Conservation (phyloP, 495 filamentous ascomycete species). For the Aspergillus egyptiacus region DNA sequence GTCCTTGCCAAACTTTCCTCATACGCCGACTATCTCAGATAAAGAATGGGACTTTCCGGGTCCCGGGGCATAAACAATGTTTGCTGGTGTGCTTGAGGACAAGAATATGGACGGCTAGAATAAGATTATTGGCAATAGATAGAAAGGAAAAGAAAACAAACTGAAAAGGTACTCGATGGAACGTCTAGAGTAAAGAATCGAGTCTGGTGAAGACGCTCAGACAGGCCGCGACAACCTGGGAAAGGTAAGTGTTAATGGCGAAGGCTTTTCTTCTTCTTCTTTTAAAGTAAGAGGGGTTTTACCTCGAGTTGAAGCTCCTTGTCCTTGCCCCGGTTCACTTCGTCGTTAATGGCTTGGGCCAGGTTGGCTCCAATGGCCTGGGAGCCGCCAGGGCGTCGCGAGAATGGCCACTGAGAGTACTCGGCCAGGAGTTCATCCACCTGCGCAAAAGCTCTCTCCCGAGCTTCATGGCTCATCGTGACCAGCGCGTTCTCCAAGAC, state of each 20-base stretch:
- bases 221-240: constrained; percentile 82
- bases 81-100: neutral
- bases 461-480: constrained; percentile 85
- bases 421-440: constrained; percentile 93
- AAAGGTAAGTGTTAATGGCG: neutral
- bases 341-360: constrained; percentile 80
- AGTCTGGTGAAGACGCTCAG: constrained; percentile 94
- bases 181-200: constrained; percentile 76
- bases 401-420: constrained; percentile 96
- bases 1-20: constrained; percentile 5
- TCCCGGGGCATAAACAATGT: constrained; percentile 6
- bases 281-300: constrained; percentile 15
- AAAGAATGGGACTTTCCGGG: neutral
- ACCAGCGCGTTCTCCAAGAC: constrained; percentile 95
- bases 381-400: constrained; percentile 64
- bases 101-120: constrained; percentile 13
- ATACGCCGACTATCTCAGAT: constrained; percentile 9
- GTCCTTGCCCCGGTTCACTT: constrained; percentile 77
- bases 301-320: constrained; percentile 94
- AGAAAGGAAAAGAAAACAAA: constrained; percentile 15
- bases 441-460: constrained; percentile 91
- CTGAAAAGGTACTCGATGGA: constrained; percentile 15
- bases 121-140: constrained; percentile 15
- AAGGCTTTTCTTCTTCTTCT: too few relatives aligned
- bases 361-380: constrained; percentile 88